Evolutionary conservation across 2,329 filamentous ascomycete species (phyloP).

Genomic region (Diaporthe citrichinensis): DNA sequence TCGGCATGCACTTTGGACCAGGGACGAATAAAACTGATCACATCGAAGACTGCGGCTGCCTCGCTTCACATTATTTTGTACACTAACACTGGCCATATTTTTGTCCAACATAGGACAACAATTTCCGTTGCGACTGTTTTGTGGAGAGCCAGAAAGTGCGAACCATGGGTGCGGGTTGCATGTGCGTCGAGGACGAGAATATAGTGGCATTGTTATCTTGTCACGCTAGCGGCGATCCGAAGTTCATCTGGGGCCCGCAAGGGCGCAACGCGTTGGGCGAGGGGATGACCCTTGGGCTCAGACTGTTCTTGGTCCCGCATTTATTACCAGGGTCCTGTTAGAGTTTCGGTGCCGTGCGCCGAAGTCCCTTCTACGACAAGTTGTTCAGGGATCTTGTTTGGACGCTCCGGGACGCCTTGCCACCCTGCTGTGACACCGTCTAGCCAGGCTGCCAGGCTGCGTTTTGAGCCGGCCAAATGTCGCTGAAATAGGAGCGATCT

Average conservation of each 20-base stretch:
- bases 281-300: conserved; percentile 5
- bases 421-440: conserved; percentile 8
- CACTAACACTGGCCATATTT: too few species aligned
- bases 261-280: background rate
- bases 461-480: background rate
- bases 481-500: background rate
- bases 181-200: background rate
- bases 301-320: background rate
- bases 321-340: background rate
- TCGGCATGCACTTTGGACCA: background rate
- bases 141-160: too few species aligned
- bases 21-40: background rate
- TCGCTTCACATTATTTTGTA: background rate
- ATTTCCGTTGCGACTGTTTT: background rate
- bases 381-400: background rate
- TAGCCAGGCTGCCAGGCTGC: background rate
- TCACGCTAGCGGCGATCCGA: background rate
- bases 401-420: conserved; percentile 3
- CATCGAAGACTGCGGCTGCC: background rate
- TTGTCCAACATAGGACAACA: background rate
- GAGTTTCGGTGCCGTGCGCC: conserved; percentile 21
- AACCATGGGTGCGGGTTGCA: background rate
- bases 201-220: background rate
- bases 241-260: background rate
- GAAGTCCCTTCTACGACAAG: background rate